phyloP scores from a whole-genome alignment of 441 rosid species.

The Euphorbia schlechtendalii region DNA sequence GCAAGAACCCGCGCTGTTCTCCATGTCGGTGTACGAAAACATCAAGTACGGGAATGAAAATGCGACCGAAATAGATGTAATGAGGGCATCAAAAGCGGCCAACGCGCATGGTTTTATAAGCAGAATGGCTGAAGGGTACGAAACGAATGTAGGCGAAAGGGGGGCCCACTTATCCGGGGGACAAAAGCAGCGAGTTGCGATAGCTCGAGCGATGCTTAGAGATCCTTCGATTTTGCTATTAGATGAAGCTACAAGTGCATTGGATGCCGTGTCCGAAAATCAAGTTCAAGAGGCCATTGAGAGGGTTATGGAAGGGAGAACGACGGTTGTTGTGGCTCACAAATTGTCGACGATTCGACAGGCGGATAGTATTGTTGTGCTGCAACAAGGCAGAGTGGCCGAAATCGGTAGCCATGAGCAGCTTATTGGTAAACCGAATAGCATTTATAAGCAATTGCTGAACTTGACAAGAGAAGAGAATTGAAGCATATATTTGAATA shows the following conservation, averaged over 20 bases:
- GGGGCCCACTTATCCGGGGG: conserved; percentile 81
- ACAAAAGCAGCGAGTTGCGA: conserved; percentile 61
- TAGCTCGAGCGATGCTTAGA: conserved; percentile 65
- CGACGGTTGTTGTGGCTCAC: conserved; percentile 73
- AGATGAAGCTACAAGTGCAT: too few species aligned
- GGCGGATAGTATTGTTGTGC: conserved; percentile 52
- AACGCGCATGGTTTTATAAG: conserved; percentile 72
- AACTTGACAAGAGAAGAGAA: conserved; percentile 33
- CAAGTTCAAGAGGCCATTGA: conserved; percentile 66
- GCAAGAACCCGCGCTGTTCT: conserved; percentile 79
- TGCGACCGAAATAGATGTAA: conserved; percentile 65
- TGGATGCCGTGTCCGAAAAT: conserved; percentile 63
- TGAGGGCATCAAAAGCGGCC: conserved; percentile 62
- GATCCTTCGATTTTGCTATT: conserved; percentile 67
- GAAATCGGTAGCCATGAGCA: conserved; percentile 66
- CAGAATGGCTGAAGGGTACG: conserved; percentile 65
- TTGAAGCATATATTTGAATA: neutral
- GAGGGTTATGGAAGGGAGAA: conserved; percentile 61
- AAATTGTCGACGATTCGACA: conserved; percentile 55
- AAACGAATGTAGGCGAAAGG: conserved; percentile 61
- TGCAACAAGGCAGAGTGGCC: conserved; percentile 53
- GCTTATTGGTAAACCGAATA: conserved; percentile 35
- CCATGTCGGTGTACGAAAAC: conserved; percentile 63
- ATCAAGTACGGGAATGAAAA: conserved; percentile 59
- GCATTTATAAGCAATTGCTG: conserved; percentile 53